Evolutionary conservation across 768 basidiomycete species (phyloP), one percentile per base, ranked within the genome.

Genomic region (Pleurotus pulmonarius): DNA sequence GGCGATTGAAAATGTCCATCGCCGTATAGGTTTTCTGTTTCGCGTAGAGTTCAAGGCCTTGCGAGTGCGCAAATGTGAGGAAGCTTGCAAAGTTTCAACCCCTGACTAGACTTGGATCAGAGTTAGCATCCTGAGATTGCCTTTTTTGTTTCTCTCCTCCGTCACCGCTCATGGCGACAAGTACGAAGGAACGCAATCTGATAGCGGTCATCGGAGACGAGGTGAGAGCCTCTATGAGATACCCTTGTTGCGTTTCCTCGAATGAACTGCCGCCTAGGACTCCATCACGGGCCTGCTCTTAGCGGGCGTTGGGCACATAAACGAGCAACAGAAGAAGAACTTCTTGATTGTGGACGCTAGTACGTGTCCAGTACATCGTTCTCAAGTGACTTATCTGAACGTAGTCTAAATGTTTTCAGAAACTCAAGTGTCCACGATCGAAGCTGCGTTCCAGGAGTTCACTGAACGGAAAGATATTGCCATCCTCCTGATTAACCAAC

Each of bases 191-290:
- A 71, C 83, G 96, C 55, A 89, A 81, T 59, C 75, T 98, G 41
- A 82, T 99, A 41, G 96, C 97, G 34, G 93, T 95, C 68, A 98
- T 99, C 63, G 97, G 96, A 40, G 97, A 98, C 70, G 97, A 99
- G 78, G 96, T 95, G 61, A 55, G 75, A 13, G 7, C 34, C 15
- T 22, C 15, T 9, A 48, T 41, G 15, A 38, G 57, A 61, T 65
- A 41, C 64, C 1, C 46, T 46, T 46, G 55, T 55, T 60, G 53
- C 39, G 37, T 13, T 43, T 59, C 40, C 51, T 55, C 18, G 29
- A 13, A 51, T 37, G 16, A 16, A 15, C 4, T 26, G 18, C 5
- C 12, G 4, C 20, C 7, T 65, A 99, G 96, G 97, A 99, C 75
- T 93, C 96, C 3, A 92, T 98, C 59, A 98, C 97, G 0, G 97